A percentile compares a stretch with the other conserved stretches of the same genome.
Evolutionary conservation across 805 yeast species (phyloP).

Genomic region (Metschnikowia baotianmanensis): DNA sequence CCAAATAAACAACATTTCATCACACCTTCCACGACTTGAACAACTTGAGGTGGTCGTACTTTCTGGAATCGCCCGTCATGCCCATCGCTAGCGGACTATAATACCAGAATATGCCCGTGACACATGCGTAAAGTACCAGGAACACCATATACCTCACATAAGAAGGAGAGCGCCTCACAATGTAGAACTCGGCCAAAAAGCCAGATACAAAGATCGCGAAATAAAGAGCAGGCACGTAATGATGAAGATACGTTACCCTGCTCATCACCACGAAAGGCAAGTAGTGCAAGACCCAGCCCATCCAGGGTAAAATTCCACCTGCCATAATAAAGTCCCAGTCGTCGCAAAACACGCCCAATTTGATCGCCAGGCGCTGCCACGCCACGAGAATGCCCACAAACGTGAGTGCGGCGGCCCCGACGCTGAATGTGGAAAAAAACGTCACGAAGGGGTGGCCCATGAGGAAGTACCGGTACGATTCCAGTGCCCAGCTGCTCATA

Average conservation of each 20-base stretch:
- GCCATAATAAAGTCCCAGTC: constrained; percentile 29
- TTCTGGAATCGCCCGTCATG: constrained; percentile 12
- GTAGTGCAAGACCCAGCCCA: constrained; percentile 42
- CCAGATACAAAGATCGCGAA: constrained; percentile 28
- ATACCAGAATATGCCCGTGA: constrained; percentile 17
- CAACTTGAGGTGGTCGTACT: constrained; percentile 14
- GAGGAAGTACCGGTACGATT: constrained; percentile 54
- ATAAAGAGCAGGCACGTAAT: constrained; percentile 44
- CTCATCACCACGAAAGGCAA: constrained; percentile 43
- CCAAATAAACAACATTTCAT: too few relatives aligned
- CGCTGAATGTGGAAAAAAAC: constrained; percentile 44
- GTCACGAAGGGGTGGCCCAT: constrained; percentile 74
- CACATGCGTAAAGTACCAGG: constrained; percentile 9
- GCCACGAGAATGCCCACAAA: constrained; percentile 19
- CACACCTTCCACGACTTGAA: constrained; percentile 15
- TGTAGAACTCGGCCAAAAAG: constrained; percentile 21
- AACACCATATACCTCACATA: constrained; percentile 11
- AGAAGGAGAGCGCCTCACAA: constrained; percentile 19
- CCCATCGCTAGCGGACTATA: constrained; percentile 18
- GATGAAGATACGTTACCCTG: constrained; percentile 43
- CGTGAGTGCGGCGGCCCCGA: constrained; percentile 24
- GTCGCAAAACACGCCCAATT: constrained; percentile 22
- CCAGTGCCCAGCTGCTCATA: constrained; percentile 68
- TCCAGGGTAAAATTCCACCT: constrained; percentile 35
- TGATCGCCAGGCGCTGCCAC: constrained; percentile 35